Evolutionary conservation across 2,329 filamentous ascomycete species (phyloP).

Genomic region (Scopulariopsis brevicaulis): DNA sequence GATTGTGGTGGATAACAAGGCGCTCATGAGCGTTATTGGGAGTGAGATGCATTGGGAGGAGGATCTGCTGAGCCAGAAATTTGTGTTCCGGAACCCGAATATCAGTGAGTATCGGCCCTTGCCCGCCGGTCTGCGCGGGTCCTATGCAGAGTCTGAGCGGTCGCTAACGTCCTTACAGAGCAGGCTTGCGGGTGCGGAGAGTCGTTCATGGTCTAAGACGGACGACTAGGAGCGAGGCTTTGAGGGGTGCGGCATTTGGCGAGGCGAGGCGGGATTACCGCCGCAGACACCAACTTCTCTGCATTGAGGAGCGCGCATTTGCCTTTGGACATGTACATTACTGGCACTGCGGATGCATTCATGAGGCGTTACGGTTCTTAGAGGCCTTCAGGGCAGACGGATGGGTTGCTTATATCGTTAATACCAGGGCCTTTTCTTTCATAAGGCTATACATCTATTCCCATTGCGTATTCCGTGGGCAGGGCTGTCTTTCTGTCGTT

Average conservation of each 20-base stretch:
- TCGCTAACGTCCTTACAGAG: conserved; percentile 41
- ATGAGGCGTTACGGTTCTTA: neutral
- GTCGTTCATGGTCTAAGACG: conserved; percentile 72
- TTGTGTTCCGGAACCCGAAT: conserved; percentile 94
- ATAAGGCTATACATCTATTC: no score
- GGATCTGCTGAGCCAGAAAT: conserved; percentile 84
- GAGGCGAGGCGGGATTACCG: neutral
- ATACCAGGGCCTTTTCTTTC: neutral
- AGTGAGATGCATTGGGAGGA: conserved; percentile 99
- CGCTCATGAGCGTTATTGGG: conserved; percentile 93
- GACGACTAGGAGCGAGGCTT: neutral
- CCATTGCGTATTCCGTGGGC: no score
- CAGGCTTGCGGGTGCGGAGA: conserved; percentile 94
- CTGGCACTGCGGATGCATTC: neutral
- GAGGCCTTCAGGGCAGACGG: neutral
- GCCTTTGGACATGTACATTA: neutral
- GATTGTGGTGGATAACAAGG: conserved; percentile 94
- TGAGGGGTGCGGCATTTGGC: neutral
- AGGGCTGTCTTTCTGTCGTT: no score
- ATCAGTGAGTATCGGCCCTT: conserved; percentile 95
- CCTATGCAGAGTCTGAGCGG: neutral
- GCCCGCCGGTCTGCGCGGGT: neutral
- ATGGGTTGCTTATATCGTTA: neutral
- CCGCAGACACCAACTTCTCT: neutral
- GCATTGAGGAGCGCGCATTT: neutral